These are phyloP conservation scores for Eleusine indica DNA, from an alignment of 176 grass and related monocot species.

Conservation along the genomic window DNA sequence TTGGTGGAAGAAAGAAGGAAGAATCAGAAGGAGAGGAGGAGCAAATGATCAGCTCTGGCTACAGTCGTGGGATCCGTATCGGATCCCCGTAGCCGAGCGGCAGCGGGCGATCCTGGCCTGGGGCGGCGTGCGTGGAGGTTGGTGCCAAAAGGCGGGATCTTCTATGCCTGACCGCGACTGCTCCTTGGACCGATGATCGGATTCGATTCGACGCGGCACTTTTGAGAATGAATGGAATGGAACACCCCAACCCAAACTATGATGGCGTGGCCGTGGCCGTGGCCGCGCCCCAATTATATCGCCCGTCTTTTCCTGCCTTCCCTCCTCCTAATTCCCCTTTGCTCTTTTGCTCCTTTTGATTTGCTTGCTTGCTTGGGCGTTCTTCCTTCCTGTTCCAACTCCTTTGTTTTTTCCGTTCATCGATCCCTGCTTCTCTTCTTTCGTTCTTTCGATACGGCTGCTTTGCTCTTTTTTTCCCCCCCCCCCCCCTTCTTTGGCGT, in stretches of 20 bases:
- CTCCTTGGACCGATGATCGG: conserved; percentile 87
- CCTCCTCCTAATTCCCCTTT: conserved; percentile 28
- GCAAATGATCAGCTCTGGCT: conserved; percentile 6
- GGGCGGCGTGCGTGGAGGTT: conserved; percentile 50
- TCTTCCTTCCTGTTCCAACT: neutral
- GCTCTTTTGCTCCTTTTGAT: conserved; percentile 61
- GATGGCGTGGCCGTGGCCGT: conserved; percentile 16
- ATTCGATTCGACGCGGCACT: conserved; percentile 63
- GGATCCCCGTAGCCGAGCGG: conserved; percentile 34
- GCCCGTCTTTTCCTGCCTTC: conserved; percentile 65
- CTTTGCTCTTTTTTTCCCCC: conserved; percentile 25
- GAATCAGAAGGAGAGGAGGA: neutral
- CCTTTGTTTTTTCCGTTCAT: conserved; percentile 28
- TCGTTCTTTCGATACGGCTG: conserved; percentile 31
- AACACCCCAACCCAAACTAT: conserved; percentile 2
- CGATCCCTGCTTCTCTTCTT: conserved; percentile 10
- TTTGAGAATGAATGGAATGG: conserved; percentile 39
- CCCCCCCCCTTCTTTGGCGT: neutral
- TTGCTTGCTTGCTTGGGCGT: conserved; percentile 31
- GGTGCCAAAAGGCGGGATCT: conserved; percentile 77
- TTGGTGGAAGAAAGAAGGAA: neutral
- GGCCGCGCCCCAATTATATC: conserved; percentile 38
- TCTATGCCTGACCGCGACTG: conserved; percentile 72
- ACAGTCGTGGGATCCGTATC: conserved; percentile 37
- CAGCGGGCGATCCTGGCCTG: conserved; percentile 38